A percentile compares a stretch with the other conserved stretches of the same genome.
Evolutionary conservation across 139 green algal genomes (phyloP).

Genomic region (Chlamydomonas sp.): DNA sequence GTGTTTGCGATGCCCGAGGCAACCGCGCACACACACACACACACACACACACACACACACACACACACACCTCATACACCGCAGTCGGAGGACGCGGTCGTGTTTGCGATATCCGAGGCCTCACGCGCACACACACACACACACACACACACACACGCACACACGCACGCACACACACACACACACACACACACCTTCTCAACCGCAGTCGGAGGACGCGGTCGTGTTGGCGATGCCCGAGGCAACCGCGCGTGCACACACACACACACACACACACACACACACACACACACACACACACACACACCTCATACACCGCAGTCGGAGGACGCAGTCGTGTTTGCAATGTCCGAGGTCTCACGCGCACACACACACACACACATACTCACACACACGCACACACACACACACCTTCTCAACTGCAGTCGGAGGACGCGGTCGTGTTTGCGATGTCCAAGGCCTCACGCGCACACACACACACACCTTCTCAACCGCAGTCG

Average conservation of each 20-base stretch:
- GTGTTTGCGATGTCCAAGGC: no score
- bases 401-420: no score
- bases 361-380: constrained; percentile 1
- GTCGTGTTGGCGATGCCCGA: no score
- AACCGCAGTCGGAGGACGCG: no score
- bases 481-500: no score
- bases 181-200: not conserved
- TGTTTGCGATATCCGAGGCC: no score
- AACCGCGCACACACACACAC: not conserved
- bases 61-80: constrained; percentile 1
- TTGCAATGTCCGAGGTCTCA: no score
- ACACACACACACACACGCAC: not conserved
- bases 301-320: not conserved
- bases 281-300: not conserved
- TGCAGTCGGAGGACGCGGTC: no score
- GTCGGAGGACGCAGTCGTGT: no score
- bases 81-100: no score
- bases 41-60: not conserved
- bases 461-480: no score
- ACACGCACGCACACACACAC: not conserved
- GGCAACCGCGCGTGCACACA: not conserved
- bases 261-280: not conserved
- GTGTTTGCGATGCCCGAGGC: not conserved
- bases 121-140: not conserved
- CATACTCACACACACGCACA: not conserved